Percentiles rank a stretch among this genome's conserved stretches.
Evolutionary conservation across 345 rosid genomes (phyloP).

Genomic region (Eucalyptus regnans): DNA sequence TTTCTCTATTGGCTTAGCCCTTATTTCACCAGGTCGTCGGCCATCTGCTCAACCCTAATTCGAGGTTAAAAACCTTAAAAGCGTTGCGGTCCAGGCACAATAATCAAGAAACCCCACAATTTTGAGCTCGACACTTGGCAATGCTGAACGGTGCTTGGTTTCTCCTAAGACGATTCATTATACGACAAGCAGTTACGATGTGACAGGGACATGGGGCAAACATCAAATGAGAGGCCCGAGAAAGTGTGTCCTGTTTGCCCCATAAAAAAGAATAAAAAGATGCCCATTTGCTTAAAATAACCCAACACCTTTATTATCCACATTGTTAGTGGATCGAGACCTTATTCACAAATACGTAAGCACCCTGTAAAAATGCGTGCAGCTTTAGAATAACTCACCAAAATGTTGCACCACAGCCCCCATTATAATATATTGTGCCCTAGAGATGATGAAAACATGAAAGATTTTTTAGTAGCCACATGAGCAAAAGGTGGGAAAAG

Average conservation of each 20-base stretch:
- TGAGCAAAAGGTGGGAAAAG: not conserved
- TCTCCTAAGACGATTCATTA: not conserved
- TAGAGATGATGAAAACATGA: not conserved
- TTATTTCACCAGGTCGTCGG: not conserved
- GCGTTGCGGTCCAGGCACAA: not conserved
- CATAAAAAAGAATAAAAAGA: not conserved
- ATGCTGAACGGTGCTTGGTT: not conserved
- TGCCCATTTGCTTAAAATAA: not conserved
- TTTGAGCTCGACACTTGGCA: not conserved
- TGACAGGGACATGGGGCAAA: not conserved
- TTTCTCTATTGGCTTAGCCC: not conserved
- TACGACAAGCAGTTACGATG: not conserved
- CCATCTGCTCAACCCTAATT: not conserved
- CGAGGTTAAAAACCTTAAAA: not conserved
- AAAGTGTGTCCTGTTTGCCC: not conserved
- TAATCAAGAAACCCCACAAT: not conserved
- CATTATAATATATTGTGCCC: not conserved
- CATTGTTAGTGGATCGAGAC: constrained; percentile 31
- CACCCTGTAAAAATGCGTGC: constrained; percentile 3
- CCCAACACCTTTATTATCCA: constrained; percentile 15
- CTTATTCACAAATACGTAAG: constrained; percentile 20
- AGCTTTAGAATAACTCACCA: constrained; percentile 7
- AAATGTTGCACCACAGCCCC: not conserved
- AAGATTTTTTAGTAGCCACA: not conserved
- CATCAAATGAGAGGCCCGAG: not conserved